Conservation (phyloP, 768 basidiomycete genomes). For the Phanerodontia chrysosporium region DNA sequence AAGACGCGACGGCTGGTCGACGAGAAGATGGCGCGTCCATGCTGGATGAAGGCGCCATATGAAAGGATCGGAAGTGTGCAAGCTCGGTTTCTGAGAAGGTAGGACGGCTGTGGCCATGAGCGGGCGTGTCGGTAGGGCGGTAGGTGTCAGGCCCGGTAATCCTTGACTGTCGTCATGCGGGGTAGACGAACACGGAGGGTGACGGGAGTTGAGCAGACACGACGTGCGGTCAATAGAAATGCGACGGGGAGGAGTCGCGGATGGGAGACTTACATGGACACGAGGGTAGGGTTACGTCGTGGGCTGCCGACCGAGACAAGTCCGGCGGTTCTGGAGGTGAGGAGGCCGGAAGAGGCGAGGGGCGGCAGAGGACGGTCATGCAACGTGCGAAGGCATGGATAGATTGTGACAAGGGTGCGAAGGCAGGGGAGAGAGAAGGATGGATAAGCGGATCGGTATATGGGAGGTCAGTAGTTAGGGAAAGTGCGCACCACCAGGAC, state of each 20-base stretch:
- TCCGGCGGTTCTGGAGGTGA: not conserved
- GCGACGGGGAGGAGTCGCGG: not conserved
- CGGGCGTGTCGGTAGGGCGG: not conserved
- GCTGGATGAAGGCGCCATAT: conserved; percentile 36
- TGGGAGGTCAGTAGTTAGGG: not conserved
- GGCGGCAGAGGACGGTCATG: not conserved
- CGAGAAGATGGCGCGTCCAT: conserved; percentile 21
- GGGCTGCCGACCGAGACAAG: conserved; percentile 3
- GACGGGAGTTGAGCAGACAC: not conserved
- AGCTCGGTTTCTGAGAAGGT: conserved; percentile 32
- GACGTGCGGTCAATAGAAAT: conserved; percentile 2
- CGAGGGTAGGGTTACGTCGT: not conserved
- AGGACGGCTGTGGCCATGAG: conserved; percentile 45
- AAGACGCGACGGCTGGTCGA: conserved; percentile 25
- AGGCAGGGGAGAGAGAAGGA: not conserved
- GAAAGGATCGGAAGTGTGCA: conserved; percentile 40
- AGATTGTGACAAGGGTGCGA: not conserved
- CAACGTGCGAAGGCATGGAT: not conserved
- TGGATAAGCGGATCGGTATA: not conserved
- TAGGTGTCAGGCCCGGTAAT: not conserved
- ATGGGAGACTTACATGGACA: conserved; percentile 1
- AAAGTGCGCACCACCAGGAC: not conserved
- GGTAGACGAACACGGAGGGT: not conserved
- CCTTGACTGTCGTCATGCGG: not conserved
- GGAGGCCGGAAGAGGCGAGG: not conserved